Base-by-base conservation (phyloP, 2,329 filamentous ascomycete species). In the Tolypocladium inflatum region DNA sequence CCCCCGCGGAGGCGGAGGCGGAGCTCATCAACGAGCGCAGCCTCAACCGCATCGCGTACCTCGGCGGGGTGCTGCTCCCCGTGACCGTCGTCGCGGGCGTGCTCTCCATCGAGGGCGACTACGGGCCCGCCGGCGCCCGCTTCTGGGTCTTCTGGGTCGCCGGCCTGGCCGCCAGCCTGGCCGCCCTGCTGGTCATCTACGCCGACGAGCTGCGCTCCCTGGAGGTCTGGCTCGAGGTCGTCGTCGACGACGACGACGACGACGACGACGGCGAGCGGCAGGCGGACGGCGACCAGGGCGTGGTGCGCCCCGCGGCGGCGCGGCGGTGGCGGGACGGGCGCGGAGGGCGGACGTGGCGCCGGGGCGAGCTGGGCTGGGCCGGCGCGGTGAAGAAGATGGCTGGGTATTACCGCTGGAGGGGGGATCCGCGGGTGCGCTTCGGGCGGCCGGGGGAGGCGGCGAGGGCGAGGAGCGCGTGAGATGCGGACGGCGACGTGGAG, bases 101-200 rank as follows among this genome's bases (percentile, higher is more conserved):
- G 10, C 68, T 81, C 17, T 76, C 75, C 17, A 80, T 81, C 67
- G 72, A 74, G 35, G 75, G 75, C 9, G 65, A 71, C 1, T 81
- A 74, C 61, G 73, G 72, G 0, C 78, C 79, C 0, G 71, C 68
- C n/a, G 70, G 71, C 0, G 38, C 61, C 19, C 65, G 66, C 21
- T 80, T 80, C 65, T 81, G 72, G 71, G 71, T 81, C 0, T 81
- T 80, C 59, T 81, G 79, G 79, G 72, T 73, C 1, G 69, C 71
- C 3, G 70, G 74, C 3, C 63, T 74, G 0, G 71, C 77, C 4
- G 69, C 76, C 1, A 69, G 72, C 2, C 57, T 74, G 17, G 10
- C 75, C 1, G 73, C 74, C 0, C 56, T 80, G 2, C 60, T 75
- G 4, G 62, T 80, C 57, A 79, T 81, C 57, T 78, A 80, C 62